Percentiles rank a stretch among this genome's conserved stretches.
Evolutionary conservation across 2,329 filamentous ascomycete genomes (phyloP).

Genomic region (Harringtonia lauricola): DNA sequence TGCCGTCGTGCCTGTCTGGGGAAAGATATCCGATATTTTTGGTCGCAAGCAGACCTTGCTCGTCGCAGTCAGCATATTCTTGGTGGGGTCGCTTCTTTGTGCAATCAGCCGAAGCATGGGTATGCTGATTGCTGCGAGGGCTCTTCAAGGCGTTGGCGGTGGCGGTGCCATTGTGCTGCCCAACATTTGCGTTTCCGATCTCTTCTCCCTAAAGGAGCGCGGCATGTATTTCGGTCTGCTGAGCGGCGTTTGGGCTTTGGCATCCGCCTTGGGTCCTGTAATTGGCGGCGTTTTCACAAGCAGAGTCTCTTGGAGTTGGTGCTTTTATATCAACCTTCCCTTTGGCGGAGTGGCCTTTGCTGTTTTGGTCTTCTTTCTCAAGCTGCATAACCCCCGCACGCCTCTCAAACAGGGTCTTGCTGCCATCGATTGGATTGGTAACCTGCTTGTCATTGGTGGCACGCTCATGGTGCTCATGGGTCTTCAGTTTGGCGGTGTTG

Average conservation of each 20-base stretch:
- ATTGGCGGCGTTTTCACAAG: constrained; percentile 4
- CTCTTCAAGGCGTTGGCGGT: constrained; percentile 44
- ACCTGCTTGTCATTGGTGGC: constrained; percentile 8
- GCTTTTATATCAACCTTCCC: constrained; percentile 8
- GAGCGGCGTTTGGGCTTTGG: constrained; percentile 1
- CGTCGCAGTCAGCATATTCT: constrained; percentile 36
- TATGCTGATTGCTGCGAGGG: constrained; percentile 41
- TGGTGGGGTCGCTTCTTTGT: constrained; percentile 40
- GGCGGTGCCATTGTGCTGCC: constrained; percentile 43
- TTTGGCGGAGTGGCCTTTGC: constrained; percentile 27
- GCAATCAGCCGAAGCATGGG: constrained; percentile 36
- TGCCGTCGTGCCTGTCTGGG: constrained; percentile 57
- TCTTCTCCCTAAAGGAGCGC: constrained; percentile 5
- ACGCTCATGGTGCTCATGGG: constrained; percentile 39
- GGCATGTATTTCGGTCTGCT: constrained; percentile 2
- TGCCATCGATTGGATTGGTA: constrained; percentile 49
- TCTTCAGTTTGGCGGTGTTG: constrained; percentile 70
- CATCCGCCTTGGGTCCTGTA: constrained; percentile 2
- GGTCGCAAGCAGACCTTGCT: constrained; percentile 45
- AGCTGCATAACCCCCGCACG: constrained; percentile 56
- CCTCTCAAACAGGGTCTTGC: constrained; percentile 48
- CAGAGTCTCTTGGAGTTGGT: not conserved
- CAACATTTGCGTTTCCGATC: constrained; percentile 44
- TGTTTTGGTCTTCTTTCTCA: constrained; percentile 49
- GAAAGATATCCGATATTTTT: constrained; percentile 46